Evolutionary conservation across 371 early-diverging fungal genomes (phyloP), one percentile per base, ranked within the genome.

Genomic region (Mucor irregularis): DNA sequence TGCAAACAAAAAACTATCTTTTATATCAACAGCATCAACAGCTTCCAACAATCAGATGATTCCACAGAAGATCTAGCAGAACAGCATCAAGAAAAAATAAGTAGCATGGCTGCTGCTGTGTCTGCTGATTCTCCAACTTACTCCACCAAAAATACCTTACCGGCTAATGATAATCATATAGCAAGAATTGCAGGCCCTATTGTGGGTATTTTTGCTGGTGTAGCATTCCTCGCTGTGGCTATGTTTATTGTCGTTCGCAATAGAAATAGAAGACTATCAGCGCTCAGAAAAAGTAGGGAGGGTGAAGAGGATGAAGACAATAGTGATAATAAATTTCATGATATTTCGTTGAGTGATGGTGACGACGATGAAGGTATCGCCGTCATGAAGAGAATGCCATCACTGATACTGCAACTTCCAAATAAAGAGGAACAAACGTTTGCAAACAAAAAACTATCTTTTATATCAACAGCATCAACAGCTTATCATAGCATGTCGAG

Each of bases 161-260:
- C n/a, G n/a, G n/a, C n/a, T n/a, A n/a, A n/a, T n/a, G n/a, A n/a
- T n/a, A 45, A 16, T 0, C 28, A 45, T 7, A 16, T 28, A 4
- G 25, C 38, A 6, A 48, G 53, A 35, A 25, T 55, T 24, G 31
- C 40, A 22, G 50, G 44, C 22, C 49, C 58, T n/a, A 25, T 53
- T 13, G 28, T 63, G 13, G 44, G 64, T 10, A 26, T 58, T 5
- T 44, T 58, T 49, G 54, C 53, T 16, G 64, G 58, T 29, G 39
- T 58, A 38, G 58, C 49, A 24, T 25, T 63, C 4, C 39, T 58
- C 13, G 58, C 53, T 26, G 45, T 50, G 24, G 58, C 51, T 7
- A 53, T 63, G 54, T 53, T 63, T 44, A 31, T 49, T 10, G 21
- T 53, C 4, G 44, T 37, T 10, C 45, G 54, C 10, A 53, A 58